Base-by-base conservation (phyloP, 2,329 filamentous ascomycete genomes). In the Calonectria pseudoreteaudii region DNA sequence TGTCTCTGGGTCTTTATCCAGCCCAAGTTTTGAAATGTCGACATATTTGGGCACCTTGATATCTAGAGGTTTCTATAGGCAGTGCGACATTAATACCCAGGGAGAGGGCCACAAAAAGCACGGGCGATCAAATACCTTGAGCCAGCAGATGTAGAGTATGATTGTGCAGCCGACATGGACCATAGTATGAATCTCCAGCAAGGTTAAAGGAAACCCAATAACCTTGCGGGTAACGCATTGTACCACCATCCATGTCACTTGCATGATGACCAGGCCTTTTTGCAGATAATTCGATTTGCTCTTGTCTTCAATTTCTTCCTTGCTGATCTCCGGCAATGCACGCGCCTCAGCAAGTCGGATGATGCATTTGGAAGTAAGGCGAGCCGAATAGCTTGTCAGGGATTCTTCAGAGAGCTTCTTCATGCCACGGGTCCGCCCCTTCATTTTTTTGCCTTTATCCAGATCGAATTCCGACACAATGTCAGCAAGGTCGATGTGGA, bases 221-320 rank as follows among this genome's bases (percentile, higher is more conserved):
- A 73, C 72, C 2, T 79, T 75, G 1, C 86, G 80, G 16, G 79
- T 81, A 10, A 85, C 76, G 58, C 79, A 81, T 70, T 87, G 83
- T 0, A 84, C 53, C 0, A 82, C 62, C 77, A 87, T 85, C 84
- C 85, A 87, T 5, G 72, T n/a, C 0, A 84, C 83, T 69, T 88
- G 86, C 3, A 84, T 67, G 28, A 83, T 77, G 1, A 86, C 83
- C 2, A 87, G 62, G 0, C 74, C 50, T 73, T 86, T 86, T 9
- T 84, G 79, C 9, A 86, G 70, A 0, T 71, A 74, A 31, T 85
- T 80, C 2, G 81, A 82, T 69, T 87, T 87, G 75, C 83, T 86
- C 31, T 83, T 83, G 50, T 86, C 84, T 56, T 76, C 67, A 6
- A 86, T 83, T 14, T 80, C 56, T 1, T 70, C 67, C 14, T 70